Evolutionary conservation across 169 alveolate genomes (phyloP).

Genomic region (Plasmodium sp.): DNA sequence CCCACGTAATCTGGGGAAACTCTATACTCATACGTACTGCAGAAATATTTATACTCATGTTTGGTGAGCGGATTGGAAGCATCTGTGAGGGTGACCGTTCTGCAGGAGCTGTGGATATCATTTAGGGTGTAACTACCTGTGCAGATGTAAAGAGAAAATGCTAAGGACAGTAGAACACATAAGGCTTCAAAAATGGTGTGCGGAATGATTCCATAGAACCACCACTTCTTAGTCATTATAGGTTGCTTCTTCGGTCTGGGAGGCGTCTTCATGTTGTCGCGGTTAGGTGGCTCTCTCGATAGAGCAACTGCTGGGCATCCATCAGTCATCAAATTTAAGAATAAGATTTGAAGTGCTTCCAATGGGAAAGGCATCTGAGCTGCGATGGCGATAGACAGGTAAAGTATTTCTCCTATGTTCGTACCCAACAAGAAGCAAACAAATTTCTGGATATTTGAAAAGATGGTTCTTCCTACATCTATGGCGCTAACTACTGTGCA

Average conservation of each 20-base stretch:
- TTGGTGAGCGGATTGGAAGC: background rate
- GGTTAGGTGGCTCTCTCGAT: constrained; percentile 93
- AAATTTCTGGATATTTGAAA: constrained; percentile 94
- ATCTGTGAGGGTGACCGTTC: constrained; percentile 68
- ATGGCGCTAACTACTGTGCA: constrained; percentile 99
- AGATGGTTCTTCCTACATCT: constrained; percentile 98
- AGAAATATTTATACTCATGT: constrained; percentile 83
- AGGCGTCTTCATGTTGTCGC: constrained; percentile 89
- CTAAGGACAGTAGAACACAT: constrained; percentile 87
- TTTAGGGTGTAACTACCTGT: constrained; percentile 86
- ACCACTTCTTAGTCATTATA: constrained; percentile 93
- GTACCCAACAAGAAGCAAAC: constrained; percentile 94
- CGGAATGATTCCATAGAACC: constrained; percentile 92
- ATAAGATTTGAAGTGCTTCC: constrained; percentile 92
- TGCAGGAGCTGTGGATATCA: constrained; percentile 83
- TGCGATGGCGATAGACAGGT: constrained; percentile 88
- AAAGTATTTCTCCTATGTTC: constrained; percentile 92
- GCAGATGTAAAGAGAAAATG: constrained; percentile 88
- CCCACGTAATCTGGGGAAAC: constrained; percentile 84
- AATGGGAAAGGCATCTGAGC: constrained; percentile 91
- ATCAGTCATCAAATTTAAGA: constrained; percentile 92
- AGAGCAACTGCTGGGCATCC: constrained; percentile 96
- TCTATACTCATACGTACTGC: constrained; percentile 90
- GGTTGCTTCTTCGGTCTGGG: constrained; percentile 92
- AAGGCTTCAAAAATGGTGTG: constrained; percentile 92